Evolutionary conservation across 1,139 yeast species (phyloP), one percentile per base, ranked within the genome.

Genomic region (Saccharomycopsis hybrid): DNA sequence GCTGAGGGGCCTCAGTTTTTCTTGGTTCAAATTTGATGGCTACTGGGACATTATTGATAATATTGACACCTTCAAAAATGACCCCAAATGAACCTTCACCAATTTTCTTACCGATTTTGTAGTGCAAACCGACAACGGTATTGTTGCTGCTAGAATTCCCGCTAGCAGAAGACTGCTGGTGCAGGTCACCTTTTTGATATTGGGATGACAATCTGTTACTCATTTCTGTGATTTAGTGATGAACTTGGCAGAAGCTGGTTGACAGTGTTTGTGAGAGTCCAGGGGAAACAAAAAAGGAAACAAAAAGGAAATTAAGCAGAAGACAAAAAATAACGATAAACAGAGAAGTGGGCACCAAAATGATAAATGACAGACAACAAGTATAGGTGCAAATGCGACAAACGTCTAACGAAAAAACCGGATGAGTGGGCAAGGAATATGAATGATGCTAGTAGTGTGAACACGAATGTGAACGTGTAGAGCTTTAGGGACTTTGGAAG

Each of bases 81-180:
- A 85, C 87, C 50, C 94, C 94, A 65, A 85, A 85, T 1, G 92
- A 84, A 25, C 94, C 94, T 65, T 84, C 94, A 52, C 94, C 94
- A 48, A 85, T 83, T 65, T 85, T 85, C 65, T 84, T 85, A 45
- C 92, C 92, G 48, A 85, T 82, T 60, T 82, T 80, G 65, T 84
- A 85, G 65, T 85, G 92, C 56, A 85, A 72, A 1, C 94, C 94
- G 46, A 85, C 90, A 40, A 84, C 85, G 25, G 47, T 40, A 37
- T 40, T 45, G 24, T 35, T 27, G 39, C 41, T 47, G 24, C 43
- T 31, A 5, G 46, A 33, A 42, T 11, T n/a, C 5, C 28, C 27
- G 36, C n/a, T 24, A 24, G 29, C 28, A 28, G 46, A 18, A 9
- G 45, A 18, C 31, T 44, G 45, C 27, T 41, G 47, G 38, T 3